These are phyloP conservation scores for Hypoxylon sp. DNA, from an alignment of 2,329 filamentous ascomycete species.

Conservation along the genomic window DNA sequence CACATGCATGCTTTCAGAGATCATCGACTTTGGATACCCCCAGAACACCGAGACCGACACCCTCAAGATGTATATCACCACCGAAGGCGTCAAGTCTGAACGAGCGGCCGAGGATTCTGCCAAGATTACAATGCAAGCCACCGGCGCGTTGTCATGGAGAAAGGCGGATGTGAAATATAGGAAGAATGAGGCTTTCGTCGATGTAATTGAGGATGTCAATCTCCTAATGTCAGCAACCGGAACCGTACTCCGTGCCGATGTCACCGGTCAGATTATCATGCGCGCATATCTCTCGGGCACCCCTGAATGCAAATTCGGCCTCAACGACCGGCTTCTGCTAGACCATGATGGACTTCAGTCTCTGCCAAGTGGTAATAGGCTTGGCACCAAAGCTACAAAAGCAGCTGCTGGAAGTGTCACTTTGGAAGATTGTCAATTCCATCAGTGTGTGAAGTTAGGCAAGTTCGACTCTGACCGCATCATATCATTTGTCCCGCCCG, in stretches of 20 bases:
- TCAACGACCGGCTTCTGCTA: constrained; percentile 95
- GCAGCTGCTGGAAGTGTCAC: constrained; percentile 96
- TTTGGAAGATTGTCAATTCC: constrained; percentile 97
- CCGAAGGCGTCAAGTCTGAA: constrained; percentile 96
- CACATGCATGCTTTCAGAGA: constrained; percentile 70
- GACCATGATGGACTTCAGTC: constrained; percentile 78
- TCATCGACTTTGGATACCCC: constrained; percentile 98
- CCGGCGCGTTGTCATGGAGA: constrained; percentile 95
- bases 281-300: constrained; percentile 96
- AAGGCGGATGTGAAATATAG: constrained; percentile 98
- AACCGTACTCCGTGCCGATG: constrained; percentile 93
- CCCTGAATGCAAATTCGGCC: constrained; percentile 98
- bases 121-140: constrained; percentile 99
- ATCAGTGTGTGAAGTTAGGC: constrained; percentile 97
- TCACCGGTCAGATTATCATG: constrained; percentile 98
- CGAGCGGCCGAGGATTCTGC: constrained; percentile 89
- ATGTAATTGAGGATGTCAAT: constrained; percentile 99
- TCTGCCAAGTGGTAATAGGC: constrained; percentile 79
- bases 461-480: constrained; percentile 97
- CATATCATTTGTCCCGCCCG: constrained; percentile 95
- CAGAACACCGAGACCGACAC: constrained; percentile 99
- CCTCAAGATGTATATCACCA: constrained; percentile 99
- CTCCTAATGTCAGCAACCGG: constrained; percentile 98
- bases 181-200: constrained; percentile 99
- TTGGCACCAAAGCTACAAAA: constrained; percentile 90